Evolutionary conservation across 805 yeast species (phyloP), one percentile per base, ranked within the genome.

Genomic region (Barnettozyma sp.): DNA sequence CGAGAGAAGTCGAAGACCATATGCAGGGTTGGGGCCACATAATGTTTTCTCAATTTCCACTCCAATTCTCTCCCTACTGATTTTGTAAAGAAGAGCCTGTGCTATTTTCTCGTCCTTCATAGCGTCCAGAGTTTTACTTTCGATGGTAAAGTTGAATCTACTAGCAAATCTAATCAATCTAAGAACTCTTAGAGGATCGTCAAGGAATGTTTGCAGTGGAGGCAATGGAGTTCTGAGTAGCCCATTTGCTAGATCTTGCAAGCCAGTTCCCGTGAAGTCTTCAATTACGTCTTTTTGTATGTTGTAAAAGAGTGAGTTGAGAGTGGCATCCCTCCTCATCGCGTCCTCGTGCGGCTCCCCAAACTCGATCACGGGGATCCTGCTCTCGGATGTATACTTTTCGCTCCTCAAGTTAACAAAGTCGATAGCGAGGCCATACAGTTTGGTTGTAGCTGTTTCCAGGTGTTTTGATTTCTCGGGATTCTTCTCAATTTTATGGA

Each of bases 261-360:
- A 52, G 0, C 99, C 99, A 15, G 58, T 49, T 0, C 71, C 73
- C 0, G 98, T 92, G 41, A 80, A 75, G 58, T 92, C 99, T 55
- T 92, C 99, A 17, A 92, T 77, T 40, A 68, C 46, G 11, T 65
- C 66, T 5, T 77, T 71, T 36, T 71, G 70, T 35, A 92, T 69
- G 57, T 92, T 92, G 59, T 82, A 92, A 52, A 92, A 92, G 17
- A 92, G 62, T 0, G 98, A 94, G 56, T 92, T 92, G 35, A 92
- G 62, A 0, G 98, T 92, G 2, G 97, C 97, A 62, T 92, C 99
- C 53, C 99, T 69, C 50, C 99, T 71, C 45, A 76, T 63, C 0
- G 97, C 96, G 58, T 92, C 99, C 53, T 90, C 83, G 42, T 73
- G 70, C 0, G 97, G 90, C 0, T 97, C 87, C 1, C 99, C 99